A percentile compares a stretch with the other conserved stretches of the same genome.
These are phyloP conservation scores for Glaciozyma martinii DNA, from an alignment of 768 basidiomycete species.

Conservation along the genomic window DNA sequence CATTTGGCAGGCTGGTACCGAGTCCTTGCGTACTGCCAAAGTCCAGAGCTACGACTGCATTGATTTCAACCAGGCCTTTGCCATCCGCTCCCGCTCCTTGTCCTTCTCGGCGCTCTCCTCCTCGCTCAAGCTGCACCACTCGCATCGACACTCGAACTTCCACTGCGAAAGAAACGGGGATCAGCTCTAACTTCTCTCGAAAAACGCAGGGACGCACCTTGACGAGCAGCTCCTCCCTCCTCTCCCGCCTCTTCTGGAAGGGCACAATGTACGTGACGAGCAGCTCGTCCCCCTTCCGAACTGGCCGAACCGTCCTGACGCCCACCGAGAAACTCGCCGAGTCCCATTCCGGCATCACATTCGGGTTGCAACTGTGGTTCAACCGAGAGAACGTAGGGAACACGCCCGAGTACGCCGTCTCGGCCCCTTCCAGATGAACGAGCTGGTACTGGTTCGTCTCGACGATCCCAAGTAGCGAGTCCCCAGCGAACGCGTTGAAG, in stretches of 20 bases:
- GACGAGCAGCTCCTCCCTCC: conserved; percentile 6
- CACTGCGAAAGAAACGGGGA: background rate
- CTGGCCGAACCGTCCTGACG: conserved; percentile 4
- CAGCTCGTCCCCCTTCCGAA: conserved; percentile 10
- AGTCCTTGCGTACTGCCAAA: too few relatives aligned
- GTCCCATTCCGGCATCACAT: conserved; percentile 1
- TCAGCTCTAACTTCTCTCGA: background rate
- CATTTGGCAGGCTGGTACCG: too few relatives aligned
- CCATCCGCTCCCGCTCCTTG: conserved; percentile 8
- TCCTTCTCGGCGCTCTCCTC: conserved; percentile 10
- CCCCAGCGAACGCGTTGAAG: conserved; percentile 1
- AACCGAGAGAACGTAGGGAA: conserved; percentile 2
- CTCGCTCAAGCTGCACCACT: conserved; percentile 8
- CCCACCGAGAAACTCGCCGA: background rate
- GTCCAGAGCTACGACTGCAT: too few relatives aligned
- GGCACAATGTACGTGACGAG: conserved; percentile 8
- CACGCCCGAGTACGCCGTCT: background rate
- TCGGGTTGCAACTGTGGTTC: conserved; percentile 15
- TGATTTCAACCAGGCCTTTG: background rate
- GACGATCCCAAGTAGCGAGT: conserved; percentile 1
- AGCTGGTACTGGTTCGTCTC: background rate
- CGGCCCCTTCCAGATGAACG: background rate
- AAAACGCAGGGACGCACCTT: background rate
- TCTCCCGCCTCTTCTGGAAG: conserved; percentile 8
- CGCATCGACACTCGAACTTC: conserved; percentile 11